Percentiles rank a stretch among this genome's conserved stretches.
phyloP scores from a whole-genome alignment of 306 rosid species.

The Dryas octopetala region DNA sequence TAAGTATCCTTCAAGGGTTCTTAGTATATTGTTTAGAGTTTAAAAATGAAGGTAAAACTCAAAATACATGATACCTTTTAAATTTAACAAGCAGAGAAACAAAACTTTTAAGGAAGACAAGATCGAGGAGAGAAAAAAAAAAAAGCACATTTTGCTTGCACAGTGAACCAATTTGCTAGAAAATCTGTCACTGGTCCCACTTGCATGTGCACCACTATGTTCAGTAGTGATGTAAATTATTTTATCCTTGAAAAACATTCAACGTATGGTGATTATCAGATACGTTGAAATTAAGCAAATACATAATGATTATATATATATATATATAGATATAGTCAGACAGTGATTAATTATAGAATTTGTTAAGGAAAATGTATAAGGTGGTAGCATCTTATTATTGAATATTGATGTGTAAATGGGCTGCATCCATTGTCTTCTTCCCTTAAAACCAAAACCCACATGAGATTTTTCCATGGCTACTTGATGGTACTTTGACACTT shows the following conservation, averaged over 20 bases:
- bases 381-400: background rate
- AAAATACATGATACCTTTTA: background rate
- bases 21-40: background rate
- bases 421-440: constrained; percentile 39
- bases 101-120: background rate
- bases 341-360: background rate
- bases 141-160: background rate
- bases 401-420: constrained; percentile 19
- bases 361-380: background rate
- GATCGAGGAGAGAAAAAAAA: background rate
- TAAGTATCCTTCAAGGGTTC: background rate
- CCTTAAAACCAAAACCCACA: constrained; percentile 38
- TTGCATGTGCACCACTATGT: background rate
- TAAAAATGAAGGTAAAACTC: background rate
- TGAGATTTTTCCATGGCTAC: constrained; percentile 28
- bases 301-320: background rate
- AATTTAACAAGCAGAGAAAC: background rate
- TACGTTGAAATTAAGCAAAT: background rate
- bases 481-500: constrained; percentile 19
- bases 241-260: background rate
- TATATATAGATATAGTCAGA: background rate
- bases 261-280: background rate
- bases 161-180: background rate
- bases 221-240: background rate
- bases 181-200: background rate